Evolutionary conservation across 495 filamentous ascomycete species (phyloP).

Genomic region (Tuber indicum): DNA sequence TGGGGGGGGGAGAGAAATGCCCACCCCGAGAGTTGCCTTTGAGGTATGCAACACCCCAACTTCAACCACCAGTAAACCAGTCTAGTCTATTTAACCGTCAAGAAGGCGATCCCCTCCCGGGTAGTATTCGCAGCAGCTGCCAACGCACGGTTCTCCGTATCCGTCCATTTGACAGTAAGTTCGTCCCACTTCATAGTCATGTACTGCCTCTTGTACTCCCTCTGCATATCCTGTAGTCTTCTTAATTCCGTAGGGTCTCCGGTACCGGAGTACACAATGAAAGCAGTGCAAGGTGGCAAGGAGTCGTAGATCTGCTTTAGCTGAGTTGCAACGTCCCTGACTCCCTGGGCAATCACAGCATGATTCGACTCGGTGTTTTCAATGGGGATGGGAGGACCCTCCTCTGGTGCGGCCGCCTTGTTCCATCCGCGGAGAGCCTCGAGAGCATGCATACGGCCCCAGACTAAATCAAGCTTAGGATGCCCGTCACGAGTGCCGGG

Average conservation of each 20-base stretch:
- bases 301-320: constrained; percentile 66
- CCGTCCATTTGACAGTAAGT: constrained; percentile 82
- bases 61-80: background rate
- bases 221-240: constrained; percentile 65
- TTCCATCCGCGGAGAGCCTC: constrained; percentile 52
- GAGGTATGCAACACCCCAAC: background rate
- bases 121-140: constrained; percentile 63
- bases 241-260: constrained; percentile 77
- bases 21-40: background rate
- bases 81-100: constrained; percentile 60
- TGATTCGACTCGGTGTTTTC: background rate
- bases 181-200: constrained; percentile 78
- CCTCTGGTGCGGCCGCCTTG: background rate
- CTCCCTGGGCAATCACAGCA: constrained; percentile 45
- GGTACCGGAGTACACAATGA: constrained; percentile 82
- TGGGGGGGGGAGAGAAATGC: background rate
- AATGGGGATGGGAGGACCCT: background rate
- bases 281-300: constrained; percentile 73
- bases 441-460: constrained; percentile 78
- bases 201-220: constrained; percentile 69
- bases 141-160: constrained; percentile 72
- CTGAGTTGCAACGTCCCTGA: constrained; percentile 50
- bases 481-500: constrained; percentile 57
- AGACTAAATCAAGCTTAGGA: constrained; percentile 78
- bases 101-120: constrained; percentile 71